Conservation (phyloP, 805 yeast genomes). For the Candida dajiaensis region DNA sequence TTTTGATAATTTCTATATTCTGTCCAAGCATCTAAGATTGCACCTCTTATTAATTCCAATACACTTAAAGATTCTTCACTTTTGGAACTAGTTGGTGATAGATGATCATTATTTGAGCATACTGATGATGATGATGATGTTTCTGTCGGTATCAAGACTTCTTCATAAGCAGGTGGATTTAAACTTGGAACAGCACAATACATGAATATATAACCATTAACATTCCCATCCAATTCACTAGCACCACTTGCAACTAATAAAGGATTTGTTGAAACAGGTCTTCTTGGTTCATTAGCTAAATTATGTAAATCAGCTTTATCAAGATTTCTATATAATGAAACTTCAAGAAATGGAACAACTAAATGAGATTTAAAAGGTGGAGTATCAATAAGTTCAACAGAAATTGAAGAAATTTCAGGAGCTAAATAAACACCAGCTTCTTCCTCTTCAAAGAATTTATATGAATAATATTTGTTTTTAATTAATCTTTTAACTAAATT, state of each 20-base stretch:
- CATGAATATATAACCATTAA: slow-evolving; percentile 69
- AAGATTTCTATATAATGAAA: slow-evolving; percentile 56
- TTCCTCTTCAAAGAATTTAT: slow-evolving; percentile 9
- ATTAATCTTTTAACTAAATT: slow-evolving; percentile 9
- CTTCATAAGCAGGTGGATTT: slow-evolving; percentile 53
- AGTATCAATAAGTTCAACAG: slow-evolving; percentile 67
- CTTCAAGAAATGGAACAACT: slow-evolving; percentile 71
- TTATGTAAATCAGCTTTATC: slow-evolving; percentile 55
- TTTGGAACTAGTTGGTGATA: background rate
- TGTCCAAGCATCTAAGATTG: slow-evolving; percentile 68
- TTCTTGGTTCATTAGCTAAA: slow-evolving; percentile 56
- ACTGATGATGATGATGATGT: too few relatives aligned
- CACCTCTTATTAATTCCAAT: slow-evolving; percentile 42
- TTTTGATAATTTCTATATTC: slow-evolving; percentile 52
- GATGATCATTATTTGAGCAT: background rate
- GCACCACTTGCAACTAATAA: slow-evolving; percentile 74
- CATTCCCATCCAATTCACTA: slow-evolving; percentile 65
- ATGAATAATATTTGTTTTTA: slow-evolving; percentile 17
- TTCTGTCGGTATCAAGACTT: slow-evolving; percentile 14
- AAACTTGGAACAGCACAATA: slow-evolving; percentile 63
- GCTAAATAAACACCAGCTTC: slow-evolving; percentile 32
- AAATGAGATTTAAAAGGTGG: slow-evolving; percentile 63
- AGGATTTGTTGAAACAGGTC: slow-evolving; percentile 60
- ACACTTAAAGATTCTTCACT: slow-evolving; percentile 18
- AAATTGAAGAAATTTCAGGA: slow-evolving; percentile 53